Percentiles rank a stretch among this genome's conserved stretches.
Evolutionary conservation across 441 rosid genomes (phyloP).

Genomic region (Pelargonium citronellum): DNA sequence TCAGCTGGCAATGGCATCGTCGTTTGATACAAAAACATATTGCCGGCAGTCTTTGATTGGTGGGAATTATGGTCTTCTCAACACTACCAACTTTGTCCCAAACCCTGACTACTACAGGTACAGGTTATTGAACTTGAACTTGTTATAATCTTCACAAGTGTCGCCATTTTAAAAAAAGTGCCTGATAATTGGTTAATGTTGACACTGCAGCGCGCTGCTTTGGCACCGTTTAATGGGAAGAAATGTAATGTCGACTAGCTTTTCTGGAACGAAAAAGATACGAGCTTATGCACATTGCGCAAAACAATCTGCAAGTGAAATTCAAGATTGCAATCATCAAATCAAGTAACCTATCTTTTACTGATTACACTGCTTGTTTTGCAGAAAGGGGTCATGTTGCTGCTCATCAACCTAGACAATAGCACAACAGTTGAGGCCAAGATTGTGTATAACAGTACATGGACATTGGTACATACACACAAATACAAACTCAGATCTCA

Average conservation of each 20-base stretch:
- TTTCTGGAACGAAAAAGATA: conserved; percentile 55
- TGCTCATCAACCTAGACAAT: conserved; percentile 69
- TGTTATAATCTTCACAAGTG: too few relatives aligned
- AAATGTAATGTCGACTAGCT: conserved; percentile 55
- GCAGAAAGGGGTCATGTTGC: conserved; percentile 66
- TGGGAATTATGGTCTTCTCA: conserved; percentile 82
- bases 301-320: conserved; percentile 54
- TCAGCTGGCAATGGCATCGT: conserved; percentile 80
- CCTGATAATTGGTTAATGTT: too few relatives aligned
- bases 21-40: conserved; percentile 69
- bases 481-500: conserved; percentile 21
- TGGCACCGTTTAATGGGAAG: conserved; percentile 84
- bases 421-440: conserved; percentile 42
- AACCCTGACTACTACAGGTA: conserved; percentile 99
- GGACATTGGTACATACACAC: conserved; percentile 26
- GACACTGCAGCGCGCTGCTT: conserved; percentile 69
- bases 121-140: conserved; percentile 41
- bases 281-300: conserved; percentile 78
- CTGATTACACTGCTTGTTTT: conserved; percentile 14
- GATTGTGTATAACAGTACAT: conserved; percentile 38
- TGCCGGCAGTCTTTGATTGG: conserved; percentile 89
- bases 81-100: conserved; percentile 65
- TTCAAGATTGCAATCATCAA: background rate
- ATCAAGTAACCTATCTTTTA: background rate
- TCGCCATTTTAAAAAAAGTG: too few relatives aligned